phyloP scores from a whole-genome alignment of 345 rosid genomes.

The Luvunga scandens region DNA sequence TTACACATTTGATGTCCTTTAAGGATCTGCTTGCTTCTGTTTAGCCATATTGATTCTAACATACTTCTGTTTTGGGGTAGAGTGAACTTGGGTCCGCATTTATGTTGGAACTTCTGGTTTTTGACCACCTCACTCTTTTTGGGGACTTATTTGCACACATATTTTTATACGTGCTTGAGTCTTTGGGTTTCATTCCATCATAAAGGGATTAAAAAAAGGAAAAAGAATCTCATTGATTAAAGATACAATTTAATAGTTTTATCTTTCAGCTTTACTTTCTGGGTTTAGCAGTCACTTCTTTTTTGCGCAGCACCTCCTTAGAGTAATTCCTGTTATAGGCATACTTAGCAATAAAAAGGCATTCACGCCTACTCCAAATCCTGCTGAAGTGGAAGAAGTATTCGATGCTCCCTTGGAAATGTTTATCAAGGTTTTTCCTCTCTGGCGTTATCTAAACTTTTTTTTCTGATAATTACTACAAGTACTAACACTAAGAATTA shows the following conservation, averaged over 20 bases:
- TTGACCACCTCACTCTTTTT: background rate
- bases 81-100: background rate
- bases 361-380: slow-evolving; percentile 67
- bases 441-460: slow-evolving; percentile 8
- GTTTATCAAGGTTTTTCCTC: slow-evolving; percentile 66
- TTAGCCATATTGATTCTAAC: background rate
- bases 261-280: background rate
- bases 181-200: background rate
- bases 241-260: background rate
- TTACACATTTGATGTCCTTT: background rate
- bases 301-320: slow-evolving; percentile 74
- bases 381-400: slow-evolving; percentile 81
- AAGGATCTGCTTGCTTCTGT: background rate
- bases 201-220: background rate
- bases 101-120: background rate
- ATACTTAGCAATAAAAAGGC: slow-evolving; percentile 50
- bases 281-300: slow-evolving; percentile 14
- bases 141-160: background rate
- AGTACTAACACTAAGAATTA: background rate
- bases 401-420: slow-evolving; percentile 93
- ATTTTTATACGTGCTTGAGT: background rate
- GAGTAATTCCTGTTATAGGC: slow-evolving; percentile 87
- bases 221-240: background rate
- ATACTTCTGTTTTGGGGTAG: background rate
- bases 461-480: background rate